Conservation (phyloP, 1,284 basidiomycete genomes). For the Austroboletus sp. region DNA sequence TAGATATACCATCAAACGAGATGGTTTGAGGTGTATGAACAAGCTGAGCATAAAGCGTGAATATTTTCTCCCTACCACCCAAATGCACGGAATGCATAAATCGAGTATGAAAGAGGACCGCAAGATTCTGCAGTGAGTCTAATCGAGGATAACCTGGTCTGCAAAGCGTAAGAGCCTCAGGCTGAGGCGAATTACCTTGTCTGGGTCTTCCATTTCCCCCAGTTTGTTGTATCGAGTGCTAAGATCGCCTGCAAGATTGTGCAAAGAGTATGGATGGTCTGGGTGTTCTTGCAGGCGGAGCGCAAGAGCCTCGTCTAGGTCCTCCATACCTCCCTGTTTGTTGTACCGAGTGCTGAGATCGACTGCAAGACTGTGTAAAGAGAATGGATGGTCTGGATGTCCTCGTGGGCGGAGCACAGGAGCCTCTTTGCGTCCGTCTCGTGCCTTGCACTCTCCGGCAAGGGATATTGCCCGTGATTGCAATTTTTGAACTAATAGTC, state of each 20-base stretch:
- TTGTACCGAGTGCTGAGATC: no score
- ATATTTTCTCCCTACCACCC: not conserved
- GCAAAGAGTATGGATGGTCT: not conserved
- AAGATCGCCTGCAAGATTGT: not conserved
- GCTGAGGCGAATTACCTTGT: not conserved
- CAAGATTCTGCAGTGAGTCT: not conserved
- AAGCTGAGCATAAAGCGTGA: not conserved
- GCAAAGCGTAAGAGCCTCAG: not conserved
- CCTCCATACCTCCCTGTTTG: no score
- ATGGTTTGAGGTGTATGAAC: not conserved
- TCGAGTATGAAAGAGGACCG: not conserved
- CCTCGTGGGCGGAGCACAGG: no score
- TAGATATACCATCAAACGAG: not conserved
- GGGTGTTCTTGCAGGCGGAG: not conserved
- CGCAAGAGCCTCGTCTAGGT: no score
- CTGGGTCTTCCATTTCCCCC: not conserved
- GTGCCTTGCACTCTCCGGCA: no score
- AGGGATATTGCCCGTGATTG: no score
- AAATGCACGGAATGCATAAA: not conserved
- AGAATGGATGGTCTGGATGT: no score
- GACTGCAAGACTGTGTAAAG: no score
- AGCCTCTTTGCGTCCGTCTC: no score
- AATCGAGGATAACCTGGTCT: not conserved
- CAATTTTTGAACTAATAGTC: no score
- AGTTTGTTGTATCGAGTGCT: not conserved